Evolutionary conservation across 768 basidiomycete genomes (phyloP).

Genomic region (Daedalea quercina): DNA sequence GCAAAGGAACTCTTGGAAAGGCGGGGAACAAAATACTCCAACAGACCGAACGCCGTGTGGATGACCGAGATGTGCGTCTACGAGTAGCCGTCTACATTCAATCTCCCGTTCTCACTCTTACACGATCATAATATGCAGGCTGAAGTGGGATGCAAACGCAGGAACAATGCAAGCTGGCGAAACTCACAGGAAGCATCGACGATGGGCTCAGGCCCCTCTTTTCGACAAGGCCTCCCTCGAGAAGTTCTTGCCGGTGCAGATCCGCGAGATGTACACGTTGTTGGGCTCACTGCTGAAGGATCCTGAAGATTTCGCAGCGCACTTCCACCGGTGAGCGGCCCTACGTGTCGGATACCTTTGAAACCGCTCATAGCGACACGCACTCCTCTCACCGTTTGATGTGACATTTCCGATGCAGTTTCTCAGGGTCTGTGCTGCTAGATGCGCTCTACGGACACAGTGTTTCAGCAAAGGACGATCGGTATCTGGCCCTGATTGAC

Average conservation of each 20-base stretch:
- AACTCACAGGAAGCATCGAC: slow-evolving; percentile 22
- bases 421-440: neutral
- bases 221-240: neutral
- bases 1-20: slow-evolving; percentile 5
- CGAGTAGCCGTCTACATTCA: neutral
- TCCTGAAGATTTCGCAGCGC: neutral
- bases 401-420: neutral
- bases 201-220: slow-evolving; percentile 13
- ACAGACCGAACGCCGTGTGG: neutral
- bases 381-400: too few species aligned
- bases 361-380: too few species aligned
- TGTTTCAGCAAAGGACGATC: neutral
- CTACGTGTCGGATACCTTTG: too few species aligned
- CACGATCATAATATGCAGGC: neutral
- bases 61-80: neutral
- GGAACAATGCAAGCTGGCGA: slow-evolving; percentile 8
- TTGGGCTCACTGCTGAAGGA: neutral
- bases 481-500: neutral
- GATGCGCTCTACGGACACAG: neutral
- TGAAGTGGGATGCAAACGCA: too few species aligned
- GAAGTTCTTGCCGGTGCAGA: neutral
- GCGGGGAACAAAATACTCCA: neutral
- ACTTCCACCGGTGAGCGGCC: neutral
- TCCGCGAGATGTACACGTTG: neutral
- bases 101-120: neutral